Evolutionary conservation across 176 grass and related monocot species (phyloP).

Genomic region (Stipa capillata): DNA sequence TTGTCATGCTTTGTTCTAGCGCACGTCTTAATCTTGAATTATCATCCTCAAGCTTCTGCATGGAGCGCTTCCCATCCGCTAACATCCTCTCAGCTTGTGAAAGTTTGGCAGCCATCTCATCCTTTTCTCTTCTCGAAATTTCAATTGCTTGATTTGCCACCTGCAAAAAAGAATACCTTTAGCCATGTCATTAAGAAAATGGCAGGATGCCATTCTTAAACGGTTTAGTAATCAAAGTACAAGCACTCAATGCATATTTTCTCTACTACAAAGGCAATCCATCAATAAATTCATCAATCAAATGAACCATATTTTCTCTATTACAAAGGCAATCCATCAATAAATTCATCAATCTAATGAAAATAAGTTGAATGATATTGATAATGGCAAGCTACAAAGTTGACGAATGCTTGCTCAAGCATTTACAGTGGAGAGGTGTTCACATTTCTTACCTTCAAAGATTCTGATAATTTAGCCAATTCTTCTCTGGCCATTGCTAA

Average conservation of each 20-base stretch:
- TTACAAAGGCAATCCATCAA: background rate
- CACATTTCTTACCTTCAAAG: constrained; percentile 61
- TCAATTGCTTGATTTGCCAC: constrained; percentile 67
- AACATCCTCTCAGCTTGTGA: constrained; percentile 67
- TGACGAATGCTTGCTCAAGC: background rate
- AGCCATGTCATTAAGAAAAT: background rate
- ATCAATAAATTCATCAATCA: constrained; percentile 10
- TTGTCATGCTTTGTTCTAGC: constrained; percentile 88
- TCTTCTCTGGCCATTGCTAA: constrained; percentile 79
- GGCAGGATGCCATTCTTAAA: background rate
- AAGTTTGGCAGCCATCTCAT: constrained; percentile 52
- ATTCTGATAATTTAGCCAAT: constrained; percentile 64
- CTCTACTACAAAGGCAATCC: background rate
- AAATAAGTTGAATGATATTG: constrained; percentile 10
- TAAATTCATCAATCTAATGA: constrained; percentile 11
- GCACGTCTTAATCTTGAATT: constrained; percentile 85
- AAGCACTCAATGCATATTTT: background rate
- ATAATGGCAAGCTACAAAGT: background rate
- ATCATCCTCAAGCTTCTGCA: constrained; percentile 93
- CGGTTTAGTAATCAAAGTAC: background rate
- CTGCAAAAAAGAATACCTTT: constrained; percentile 31
- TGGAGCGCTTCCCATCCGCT: constrained; percentile 71
- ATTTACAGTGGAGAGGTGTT: constrained; percentile 6
- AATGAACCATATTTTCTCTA: background rate
- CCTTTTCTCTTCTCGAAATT: constrained; percentile 68